These are phyloP conservation scores for Celoporthe dispersa DNA, from an alignment of 2,329 filamentous ascomycete genomes.

Conservation along the genomic window DNA sequence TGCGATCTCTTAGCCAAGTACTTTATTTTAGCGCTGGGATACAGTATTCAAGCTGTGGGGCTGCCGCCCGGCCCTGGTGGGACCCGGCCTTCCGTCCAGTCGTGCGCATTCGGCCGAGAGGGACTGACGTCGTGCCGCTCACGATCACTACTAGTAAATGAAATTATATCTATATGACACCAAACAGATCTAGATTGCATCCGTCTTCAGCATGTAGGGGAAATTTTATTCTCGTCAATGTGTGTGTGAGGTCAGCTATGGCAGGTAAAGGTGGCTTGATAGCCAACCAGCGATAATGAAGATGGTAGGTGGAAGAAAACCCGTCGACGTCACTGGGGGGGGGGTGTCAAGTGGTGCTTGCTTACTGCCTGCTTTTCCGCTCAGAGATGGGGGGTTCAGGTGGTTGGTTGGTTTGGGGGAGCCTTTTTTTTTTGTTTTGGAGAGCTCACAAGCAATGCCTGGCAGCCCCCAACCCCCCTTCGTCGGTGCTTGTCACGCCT, in stretches of 20 bases:
- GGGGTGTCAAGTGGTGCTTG: background rate
- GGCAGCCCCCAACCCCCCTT: too few species aligned
- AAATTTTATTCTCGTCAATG: background rate
- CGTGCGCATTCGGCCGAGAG: background rate
- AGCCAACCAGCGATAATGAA: background rate
- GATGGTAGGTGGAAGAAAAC: background rate
- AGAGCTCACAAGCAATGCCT: background rate
- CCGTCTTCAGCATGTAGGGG: background rate
- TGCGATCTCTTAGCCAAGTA: background rate
- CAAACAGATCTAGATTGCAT: background rate
- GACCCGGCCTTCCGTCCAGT: background rate
- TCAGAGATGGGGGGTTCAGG: too few species aligned
- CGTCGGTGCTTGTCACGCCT: background rate
- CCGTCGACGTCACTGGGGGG: slow-evolving; percentile 14
- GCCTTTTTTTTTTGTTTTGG: too few species aligned
- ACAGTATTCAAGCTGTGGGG: background rate
- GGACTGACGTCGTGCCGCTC: background rate
- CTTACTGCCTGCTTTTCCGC: background rate
- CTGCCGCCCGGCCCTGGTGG: background rate
- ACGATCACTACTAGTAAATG: background rate
- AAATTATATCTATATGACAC: background rate
- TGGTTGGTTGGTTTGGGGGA: too few species aligned
- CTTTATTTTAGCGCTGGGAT: background rate
- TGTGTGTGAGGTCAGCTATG: background rate
- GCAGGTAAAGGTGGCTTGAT: background rate